Evolutionary conservation across 2,329 filamentous ascomycete species (phyloP).

Genomic region (Paecilomyces formosus): DNA sequence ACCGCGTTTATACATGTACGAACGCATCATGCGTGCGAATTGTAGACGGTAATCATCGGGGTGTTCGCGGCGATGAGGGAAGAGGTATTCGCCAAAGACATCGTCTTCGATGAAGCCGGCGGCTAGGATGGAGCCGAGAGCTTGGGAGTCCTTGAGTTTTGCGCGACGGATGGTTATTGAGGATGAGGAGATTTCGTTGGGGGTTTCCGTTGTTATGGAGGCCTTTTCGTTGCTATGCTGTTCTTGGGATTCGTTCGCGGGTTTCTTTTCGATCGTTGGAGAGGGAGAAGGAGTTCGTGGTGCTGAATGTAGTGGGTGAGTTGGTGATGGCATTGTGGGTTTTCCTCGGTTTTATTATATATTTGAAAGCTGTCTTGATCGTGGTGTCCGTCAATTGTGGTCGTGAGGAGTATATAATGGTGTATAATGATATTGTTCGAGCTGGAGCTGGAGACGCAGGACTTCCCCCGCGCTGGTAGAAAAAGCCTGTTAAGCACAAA

Average conservation of each 20-base stretch:
- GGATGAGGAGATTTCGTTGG: not conserved
- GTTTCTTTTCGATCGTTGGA: not conserved
- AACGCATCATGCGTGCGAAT: not conserved
- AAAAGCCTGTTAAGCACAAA: no score
- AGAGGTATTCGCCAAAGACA: constrained; percentile 26
- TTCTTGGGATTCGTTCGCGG: not conserved
- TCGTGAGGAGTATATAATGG: no score
- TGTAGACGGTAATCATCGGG: constrained; percentile 23
- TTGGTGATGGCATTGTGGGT: not conserved
- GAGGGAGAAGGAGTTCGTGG: not conserved
- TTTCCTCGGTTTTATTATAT: not conserved
- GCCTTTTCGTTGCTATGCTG: not conserved
- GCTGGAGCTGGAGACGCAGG: no score
- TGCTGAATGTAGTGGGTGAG: not conserved
- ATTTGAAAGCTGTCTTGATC: not conserved
- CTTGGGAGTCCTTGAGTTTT: not conserved
- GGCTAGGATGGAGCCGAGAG: constrained; percentile 12
- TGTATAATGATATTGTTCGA: no score
- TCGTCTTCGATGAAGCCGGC: constrained; percentile 28
- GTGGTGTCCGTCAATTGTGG: no score
- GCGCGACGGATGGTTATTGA: not conserved
- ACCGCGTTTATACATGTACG: not conserved
- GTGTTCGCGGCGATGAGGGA: constrained; percentile 24
- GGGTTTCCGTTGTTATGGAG: not conserved
- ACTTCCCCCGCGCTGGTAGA: no score